Base-by-base conservation (phyloP, 164 flowering plant species). In the Annona squamosa region DNA sequence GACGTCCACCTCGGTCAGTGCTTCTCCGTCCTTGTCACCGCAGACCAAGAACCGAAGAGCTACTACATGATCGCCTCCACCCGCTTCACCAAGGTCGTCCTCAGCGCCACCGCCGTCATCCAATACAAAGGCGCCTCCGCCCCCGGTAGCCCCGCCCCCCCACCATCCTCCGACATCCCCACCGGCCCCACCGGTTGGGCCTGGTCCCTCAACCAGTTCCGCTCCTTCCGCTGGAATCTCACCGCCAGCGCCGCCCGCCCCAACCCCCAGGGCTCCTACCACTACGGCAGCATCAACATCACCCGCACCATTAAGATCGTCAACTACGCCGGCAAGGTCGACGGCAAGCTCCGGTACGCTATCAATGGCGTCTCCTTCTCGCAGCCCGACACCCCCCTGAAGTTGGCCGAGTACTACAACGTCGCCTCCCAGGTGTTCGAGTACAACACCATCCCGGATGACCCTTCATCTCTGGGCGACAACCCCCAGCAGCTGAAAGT, bases 1-100 rank as follows among this genome's bases (percentile, higher is more conserved):
- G 94, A 90, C 77, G 74, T 90, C 37, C 94, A 90, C 74, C 48
- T 88, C 68, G 92, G 94, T 1, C 94, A 90, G 76, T 85, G 89
- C 26, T 84, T 75, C 73, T 88, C 92, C 12, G 92, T 90, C 3
- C 69, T 90, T 76, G 85, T 90, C 18, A 85, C 87, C 0, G 88
- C 91, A 48, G 84, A 90, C 77, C 90, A 88, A 70, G 82, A 87
- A 0, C 56, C 83, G 5, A 77, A 80, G 46, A 87, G 86, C 63
- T 88, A 87, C 74, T 84, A 77, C 80, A 80, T 90, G 66, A 90
- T 86, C 16, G 87, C 81, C 70, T 86, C 94, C 0, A 78, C 89
- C 0, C 83, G 91, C 2, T 88, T 90, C 79, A 85, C 85, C 46
- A 80, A 86, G 12, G 83, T 75, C 76, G 80, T 82, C n/a, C 87